Percentiles rank a stretch among this genome's conserved stretches.
Evolutionary conservation across 2,329 filamentous ascomycete genomes (phyloP).

Genomic region (Hypoxylon sp.): DNA sequence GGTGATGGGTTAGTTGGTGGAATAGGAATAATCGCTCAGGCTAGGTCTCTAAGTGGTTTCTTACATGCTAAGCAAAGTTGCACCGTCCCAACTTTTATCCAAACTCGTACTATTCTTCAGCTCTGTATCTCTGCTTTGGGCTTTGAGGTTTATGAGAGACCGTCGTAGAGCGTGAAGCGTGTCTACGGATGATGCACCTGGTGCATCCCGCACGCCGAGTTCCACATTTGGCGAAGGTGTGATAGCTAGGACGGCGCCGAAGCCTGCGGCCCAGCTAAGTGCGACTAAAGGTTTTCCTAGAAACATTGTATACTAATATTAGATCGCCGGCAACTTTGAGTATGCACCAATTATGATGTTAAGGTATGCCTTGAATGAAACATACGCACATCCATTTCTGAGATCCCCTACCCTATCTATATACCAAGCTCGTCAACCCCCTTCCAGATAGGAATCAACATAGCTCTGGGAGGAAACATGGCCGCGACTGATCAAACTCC

Average conservation of each 20-base stretch:
- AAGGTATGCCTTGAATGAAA: not conserved
- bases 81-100: conserved; percentile 36
- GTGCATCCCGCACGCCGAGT: conserved; percentile 39
- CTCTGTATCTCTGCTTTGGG: conserved; percentile 33
- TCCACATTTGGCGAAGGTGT: conserved; percentile 14
- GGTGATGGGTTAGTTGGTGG: conserved; percentile 16
- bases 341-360: conserved; percentile 2
- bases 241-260: conserved; percentile 12
- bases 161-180: conserved; percentile 39
- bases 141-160: conserved; percentile 32
- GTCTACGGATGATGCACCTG: conserved; percentile 30
- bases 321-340: not conserved
- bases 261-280: conserved; percentile 21
- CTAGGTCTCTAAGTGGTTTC: too few relatives aligned
- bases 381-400: not conserved
- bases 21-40: not conserved
- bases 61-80: conserved; percentile 33
- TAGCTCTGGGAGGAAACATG: conserved; percentile 9
- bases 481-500: conserved; percentile 16
- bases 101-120: conserved; percentile 35
- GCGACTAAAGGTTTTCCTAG: conserved; percentile 6
- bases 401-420: conserved; percentile 13
- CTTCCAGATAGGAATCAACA: not conserved
- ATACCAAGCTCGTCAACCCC: conserved; percentile 7
- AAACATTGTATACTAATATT: conserved; percentile 21